Conservation (phyloP, 2,329 filamentous ascomycete species). For the Diaporthe nobilis region DNA sequence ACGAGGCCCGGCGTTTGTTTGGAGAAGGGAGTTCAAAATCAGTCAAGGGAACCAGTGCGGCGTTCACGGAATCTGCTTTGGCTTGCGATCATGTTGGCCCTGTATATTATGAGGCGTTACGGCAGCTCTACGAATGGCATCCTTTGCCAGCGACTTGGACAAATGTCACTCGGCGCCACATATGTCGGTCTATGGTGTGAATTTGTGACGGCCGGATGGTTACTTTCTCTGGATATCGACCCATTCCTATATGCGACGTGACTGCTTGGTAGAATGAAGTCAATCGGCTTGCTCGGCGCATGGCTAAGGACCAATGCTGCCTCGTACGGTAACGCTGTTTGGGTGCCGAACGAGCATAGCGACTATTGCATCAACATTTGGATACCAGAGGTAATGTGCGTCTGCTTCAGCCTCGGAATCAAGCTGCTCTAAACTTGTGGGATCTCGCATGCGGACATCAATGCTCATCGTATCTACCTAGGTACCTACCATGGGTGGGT, state of each 20-base stretch:
- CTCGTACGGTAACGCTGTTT: too few species aligned
- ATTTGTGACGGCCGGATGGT: background rate
- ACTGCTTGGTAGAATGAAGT: background rate
- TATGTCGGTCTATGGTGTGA: background rate
- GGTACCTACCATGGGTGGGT: background rate
- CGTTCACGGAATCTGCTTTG: slow-evolving; percentile 3
- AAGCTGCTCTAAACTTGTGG: too few species aligned
- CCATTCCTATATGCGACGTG: background rate
- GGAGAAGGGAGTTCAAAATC: background rate
- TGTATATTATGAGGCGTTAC: background rate
- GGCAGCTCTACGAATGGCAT: background rate
- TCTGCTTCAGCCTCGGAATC: background rate
- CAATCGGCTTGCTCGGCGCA: too few species aligned
- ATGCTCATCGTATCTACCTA: background rate
- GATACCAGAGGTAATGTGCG: background rate
- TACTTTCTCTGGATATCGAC: background rate
- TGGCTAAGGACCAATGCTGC: too few species aligned
- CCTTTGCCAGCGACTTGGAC: background rate
- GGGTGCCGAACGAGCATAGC: too few species aligned
- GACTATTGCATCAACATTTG: too few species aligned
- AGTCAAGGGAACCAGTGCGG: background rate
- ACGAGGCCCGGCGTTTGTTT: slow-evolving; percentile 5
- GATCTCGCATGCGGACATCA: background rate
- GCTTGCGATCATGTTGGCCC: background rate
- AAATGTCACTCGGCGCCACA: background rate